Percentiles rank a stretch among this genome's conserved stretches.
Evolutionary conservation across 2,329 filamentous ascomycete genomes (phyloP).

Genomic region (Rhynchosporium graminicola): DNA sequence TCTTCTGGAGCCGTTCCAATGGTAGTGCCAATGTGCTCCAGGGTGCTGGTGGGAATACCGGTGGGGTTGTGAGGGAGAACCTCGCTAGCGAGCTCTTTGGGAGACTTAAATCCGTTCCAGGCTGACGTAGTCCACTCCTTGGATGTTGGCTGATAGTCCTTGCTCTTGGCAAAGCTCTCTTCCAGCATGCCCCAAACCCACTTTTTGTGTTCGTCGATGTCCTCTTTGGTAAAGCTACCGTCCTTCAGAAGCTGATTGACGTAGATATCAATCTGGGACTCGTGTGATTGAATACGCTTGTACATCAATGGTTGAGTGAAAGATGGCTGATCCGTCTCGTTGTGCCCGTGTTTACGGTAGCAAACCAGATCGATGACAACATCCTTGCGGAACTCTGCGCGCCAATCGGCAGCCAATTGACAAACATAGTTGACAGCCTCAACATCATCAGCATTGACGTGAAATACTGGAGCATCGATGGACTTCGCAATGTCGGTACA

Average conservation of each 20-base stretch:
- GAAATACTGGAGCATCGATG: conserved; percentile 97
- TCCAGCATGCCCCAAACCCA: conserved; percentile 99
- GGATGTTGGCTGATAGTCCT: conserved; percentile 93
- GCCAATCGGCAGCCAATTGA: conserved; percentile 96
- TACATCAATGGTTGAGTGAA: conserved; percentile 99
- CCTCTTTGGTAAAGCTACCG: conserved; percentile 94
- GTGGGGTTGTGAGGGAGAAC: conserved; percentile 90
- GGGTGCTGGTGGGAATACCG: conserved; percentile 68
- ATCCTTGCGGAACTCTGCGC: conserved; percentile 97
- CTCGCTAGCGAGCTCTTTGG: conserved; percentile 94
- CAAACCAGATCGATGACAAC: conserved; percentile 98
- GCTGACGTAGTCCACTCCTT: conserved; percentile 99
- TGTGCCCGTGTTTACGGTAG: conserved; percentile 99
- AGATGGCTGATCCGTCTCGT: conserved; percentile 98
- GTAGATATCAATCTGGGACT: conserved; percentile 86
- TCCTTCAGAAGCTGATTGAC: conserved; percentile 87
- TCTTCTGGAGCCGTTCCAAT: conserved; percentile 79
- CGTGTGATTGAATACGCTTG: conserved; percentile 88
- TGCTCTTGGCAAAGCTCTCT: conserved; percentile 95
- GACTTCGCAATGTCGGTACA: conserved; percentile 99
- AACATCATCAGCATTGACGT: conserved; percentile 98
- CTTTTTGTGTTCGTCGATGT: conserved; percentile 98
- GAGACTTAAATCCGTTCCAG: conserved; percentile 99
- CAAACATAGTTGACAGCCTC: conserved; percentile 98
- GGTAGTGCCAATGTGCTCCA: conserved; percentile 80